phyloP scores from a whole-genome alignment of 257 asterid genomes.

The Solanum clarkiae region DNA sequence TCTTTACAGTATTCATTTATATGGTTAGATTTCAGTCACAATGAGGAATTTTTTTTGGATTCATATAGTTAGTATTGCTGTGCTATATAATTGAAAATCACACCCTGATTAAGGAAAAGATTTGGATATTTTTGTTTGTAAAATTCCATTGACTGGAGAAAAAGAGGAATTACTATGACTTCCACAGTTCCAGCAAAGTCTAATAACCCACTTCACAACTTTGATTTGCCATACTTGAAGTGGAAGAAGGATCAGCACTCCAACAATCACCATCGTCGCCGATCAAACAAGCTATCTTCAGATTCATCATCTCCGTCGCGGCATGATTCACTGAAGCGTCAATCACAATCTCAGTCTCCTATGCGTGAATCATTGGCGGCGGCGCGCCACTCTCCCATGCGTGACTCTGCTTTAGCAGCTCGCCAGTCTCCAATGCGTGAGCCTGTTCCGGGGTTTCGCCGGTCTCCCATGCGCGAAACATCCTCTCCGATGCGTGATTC shows the following conservation, averaged over 20 bases:
- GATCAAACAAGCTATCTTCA: constrained; percentile 19
- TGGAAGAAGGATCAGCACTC: constrained; percentile 47
- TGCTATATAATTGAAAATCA: too few relatives aligned
- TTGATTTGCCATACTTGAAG: constrained; percentile 43
- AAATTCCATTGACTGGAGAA: background rate
- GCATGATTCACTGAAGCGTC: background rate
- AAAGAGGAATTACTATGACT: constrained; percentile 5
- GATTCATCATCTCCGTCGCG: background rate
- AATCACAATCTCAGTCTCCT: background rate
- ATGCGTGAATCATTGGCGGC: background rate
- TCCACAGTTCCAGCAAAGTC: constrained; percentile 54
- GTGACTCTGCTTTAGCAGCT: background rate
- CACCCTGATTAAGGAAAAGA: background rate
- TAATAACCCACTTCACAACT: constrained; percentile 52
- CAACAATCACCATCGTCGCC: constrained; percentile 39
- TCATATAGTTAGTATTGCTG: background rate
- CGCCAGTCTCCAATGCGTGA: constrained; percentile 32
- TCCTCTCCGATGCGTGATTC: background rate
- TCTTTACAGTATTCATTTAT: background rate
- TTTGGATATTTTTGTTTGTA: background rate
- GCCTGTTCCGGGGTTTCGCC: background rate
- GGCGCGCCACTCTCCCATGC: background rate
- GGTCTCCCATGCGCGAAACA: constrained; percentile 28
- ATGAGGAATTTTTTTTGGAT: background rate
- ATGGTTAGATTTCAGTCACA: background rate